These are phyloP conservation scores for Zygosaccharomyces rouxii DNA, from an alignment of 805 yeast genomes.

Conservation along the genomic window DNA sequence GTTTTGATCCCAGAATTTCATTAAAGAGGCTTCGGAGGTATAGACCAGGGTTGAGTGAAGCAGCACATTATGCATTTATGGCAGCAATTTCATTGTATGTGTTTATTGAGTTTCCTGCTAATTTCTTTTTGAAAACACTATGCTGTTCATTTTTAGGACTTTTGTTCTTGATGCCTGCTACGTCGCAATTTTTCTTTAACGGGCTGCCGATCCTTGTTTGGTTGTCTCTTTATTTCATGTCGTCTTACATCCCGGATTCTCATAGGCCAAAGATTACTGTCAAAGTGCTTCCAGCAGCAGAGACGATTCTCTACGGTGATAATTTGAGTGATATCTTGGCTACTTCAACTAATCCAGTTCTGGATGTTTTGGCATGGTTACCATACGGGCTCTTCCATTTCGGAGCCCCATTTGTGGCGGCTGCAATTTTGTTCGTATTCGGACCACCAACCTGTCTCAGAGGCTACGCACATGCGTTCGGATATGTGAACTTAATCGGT, in stretches of 20 bases:
- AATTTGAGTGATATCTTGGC: constrained; percentile 81
- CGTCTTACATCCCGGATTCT: constrained; percentile 64
- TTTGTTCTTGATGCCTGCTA: constrained; percentile 61
- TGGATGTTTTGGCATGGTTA: constrained; percentile 89
- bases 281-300: constrained; percentile 84
- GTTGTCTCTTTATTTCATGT: constrained; percentile 76
- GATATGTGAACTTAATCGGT: constrained; percentile 86
- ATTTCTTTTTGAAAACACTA: constrained; percentile 38
- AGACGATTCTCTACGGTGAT: constrained; percentile 88
- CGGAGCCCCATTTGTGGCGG: constrained; percentile 84
- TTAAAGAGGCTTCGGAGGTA: constrained; percentile 41
- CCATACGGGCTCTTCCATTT: constrained; percentile 93
- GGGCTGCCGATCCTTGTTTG: constrained; percentile 83
- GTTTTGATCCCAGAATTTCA: constrained; percentile 43
- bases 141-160: constrained; percentile 39
- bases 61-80: constrained; percentile 48
- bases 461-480: constrained; percentile 87
- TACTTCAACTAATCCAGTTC: constrained; percentile 53
- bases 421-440: constrained; percentile 71
- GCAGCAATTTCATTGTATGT: constrained; percentile 53
- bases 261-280: constrained; percentile 89
- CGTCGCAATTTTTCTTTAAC: constrained; percentile 77
- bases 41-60: constrained; percentile 45
- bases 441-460: constrained; percentile 87
- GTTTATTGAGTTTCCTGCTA: constrained; percentile 53